phyloP scores from a whole-genome alignment of 805 yeast genomes.

The Teunomyces barrocoloradensis region DNA sequence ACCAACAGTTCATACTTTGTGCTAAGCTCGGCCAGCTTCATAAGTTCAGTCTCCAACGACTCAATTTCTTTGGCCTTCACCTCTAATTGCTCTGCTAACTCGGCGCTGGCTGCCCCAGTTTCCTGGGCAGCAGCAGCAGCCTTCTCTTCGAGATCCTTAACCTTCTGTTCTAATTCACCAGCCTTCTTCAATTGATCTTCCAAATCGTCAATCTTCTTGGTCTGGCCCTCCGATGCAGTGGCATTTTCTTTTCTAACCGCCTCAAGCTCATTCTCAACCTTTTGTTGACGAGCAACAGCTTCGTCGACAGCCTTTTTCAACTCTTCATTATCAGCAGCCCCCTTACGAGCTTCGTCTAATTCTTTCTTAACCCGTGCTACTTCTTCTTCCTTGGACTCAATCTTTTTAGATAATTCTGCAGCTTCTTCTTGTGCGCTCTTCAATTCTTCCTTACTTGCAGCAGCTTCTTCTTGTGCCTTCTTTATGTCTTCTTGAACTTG shows the following conservation, averaged over 20 bases:
- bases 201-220: not conserved
- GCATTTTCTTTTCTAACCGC: not conserved
- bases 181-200: constrained; percentile 3
- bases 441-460: not conserved
- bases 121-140: not conserved
- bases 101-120: not conserved
- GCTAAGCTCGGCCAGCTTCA: not conserved
- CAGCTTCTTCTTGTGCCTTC: constrained; percentile 3
- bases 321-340: not conserved
- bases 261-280: too few species aligned
- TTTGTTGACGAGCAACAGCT: too few species aligned
- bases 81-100: not conserved
- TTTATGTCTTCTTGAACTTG: not conserved
- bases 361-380: not conserved
- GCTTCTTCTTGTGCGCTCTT: not conserved
- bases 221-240: not conserved
- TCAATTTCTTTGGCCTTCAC: not conserved
- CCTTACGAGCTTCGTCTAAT: not conserved
- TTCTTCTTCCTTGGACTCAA: too few species aligned
- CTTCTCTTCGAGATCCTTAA: constrained; percentile 5
- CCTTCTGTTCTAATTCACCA: not conserved
- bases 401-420: too few species aligned
- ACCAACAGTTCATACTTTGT: not conserved
- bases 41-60: not conserved
- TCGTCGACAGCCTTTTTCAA: not conserved